These are phyloP conservation scores for Sporobolomyces roseus DNA, from an alignment of 768 basidiomycete species.

Conservation along the genomic window DNA sequence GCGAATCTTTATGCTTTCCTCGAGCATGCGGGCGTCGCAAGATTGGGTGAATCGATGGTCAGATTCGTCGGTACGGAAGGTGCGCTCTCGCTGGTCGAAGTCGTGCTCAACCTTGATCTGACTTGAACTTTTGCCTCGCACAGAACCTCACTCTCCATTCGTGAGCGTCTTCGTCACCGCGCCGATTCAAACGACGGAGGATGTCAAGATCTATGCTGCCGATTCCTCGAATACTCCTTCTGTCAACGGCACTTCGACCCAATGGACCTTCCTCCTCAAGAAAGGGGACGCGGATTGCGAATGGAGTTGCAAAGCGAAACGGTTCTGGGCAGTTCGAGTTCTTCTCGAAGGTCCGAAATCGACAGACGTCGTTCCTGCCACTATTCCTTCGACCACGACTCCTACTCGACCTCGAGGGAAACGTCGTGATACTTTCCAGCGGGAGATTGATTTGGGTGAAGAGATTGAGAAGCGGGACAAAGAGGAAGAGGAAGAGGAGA, in stretches of 20 bases:
- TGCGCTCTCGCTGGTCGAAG: neutral
- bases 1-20: constrained; percentile 21
- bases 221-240: neutral
- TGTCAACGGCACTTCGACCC: neutral
- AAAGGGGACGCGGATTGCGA: neutral
- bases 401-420: neutral
- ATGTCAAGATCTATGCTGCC: constrained; percentile 9
- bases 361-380: neutral
- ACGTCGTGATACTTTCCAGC: constrained; percentile 32
- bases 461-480: constrained; percentile 2
- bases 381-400: neutral
- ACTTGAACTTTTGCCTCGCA: too few relatives aligned
- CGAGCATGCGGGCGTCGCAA: constrained; percentile 10
- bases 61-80: constrained; percentile 23
- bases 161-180: constrained; percentile 19
- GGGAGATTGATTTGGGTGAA: constrained; percentile 24
- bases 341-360: constrained; percentile 18
- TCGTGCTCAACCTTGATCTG: neutral
- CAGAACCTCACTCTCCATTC: constrained; percentile 32
- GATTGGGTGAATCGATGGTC: constrained; percentile 32
- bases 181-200: neutral
- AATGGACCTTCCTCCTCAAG: constrained; percentile 20
- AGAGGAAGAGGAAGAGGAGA: constrained; percentile 14
- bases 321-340: constrained; percentile 38
- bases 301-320: constrained; percentile 37